phyloP scores from a whole-genome alignment of 1,284 basidiomycete genomes.

The Cutaneotrichosporon sp. region DNA sequence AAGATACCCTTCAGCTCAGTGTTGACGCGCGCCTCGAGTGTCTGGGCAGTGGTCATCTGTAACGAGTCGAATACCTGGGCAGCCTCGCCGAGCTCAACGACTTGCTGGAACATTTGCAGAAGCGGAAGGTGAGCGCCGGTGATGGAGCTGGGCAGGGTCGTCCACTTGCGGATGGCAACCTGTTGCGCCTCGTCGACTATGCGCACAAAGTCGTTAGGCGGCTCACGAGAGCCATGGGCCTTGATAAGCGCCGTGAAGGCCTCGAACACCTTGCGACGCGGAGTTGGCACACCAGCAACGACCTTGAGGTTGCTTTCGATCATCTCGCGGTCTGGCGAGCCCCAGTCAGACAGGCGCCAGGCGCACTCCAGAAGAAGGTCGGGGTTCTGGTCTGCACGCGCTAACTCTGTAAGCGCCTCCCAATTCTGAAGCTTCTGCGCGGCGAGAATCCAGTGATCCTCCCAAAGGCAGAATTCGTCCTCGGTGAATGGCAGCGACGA shows the following conservation, averaged over 20 bases:
- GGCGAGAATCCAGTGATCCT: constrained; percentile 97
- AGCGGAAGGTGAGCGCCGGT: constrained; percentile 91
- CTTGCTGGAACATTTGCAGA: constrained; percentile 97
- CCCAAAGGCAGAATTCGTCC: constrained; percentile 95
- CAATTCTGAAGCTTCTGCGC: constrained; percentile 97
- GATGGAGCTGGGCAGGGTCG: constrained; percentile 74
- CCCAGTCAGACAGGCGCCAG: constrained; percentile 93
- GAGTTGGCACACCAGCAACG: constrained; percentile 80
- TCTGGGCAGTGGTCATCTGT: constrained; percentile 76
- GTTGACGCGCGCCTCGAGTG: constrained; percentile 84
- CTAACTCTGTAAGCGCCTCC: constrained; percentile 92
- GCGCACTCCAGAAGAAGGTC: constrained; percentile 92
- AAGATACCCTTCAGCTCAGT: constrained; percentile 93
- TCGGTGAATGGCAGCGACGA: constrained; percentile 88
- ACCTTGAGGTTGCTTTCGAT: constrained; percentile 80
- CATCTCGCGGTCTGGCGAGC: constrained; percentile 57
- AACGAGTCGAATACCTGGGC: constrained; percentile 90
- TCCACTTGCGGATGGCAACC: constrained; percentile 92
- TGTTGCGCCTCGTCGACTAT: constrained; percentile 97
- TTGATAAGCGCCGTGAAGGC: constrained; percentile 79
- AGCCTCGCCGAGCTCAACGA: constrained; percentile 95
- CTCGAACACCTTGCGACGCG: constrained; percentile 90
- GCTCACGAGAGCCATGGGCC: constrained; percentile 49
- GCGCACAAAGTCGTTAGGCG: constrained; percentile 65
- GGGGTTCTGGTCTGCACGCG: constrained; percentile 82